A percentile compares a stretch with the other conserved stretches of the same genome.
phyloP scores from a whole-genome alignment of 805 yeast genomes.

The Starmerella geochares region DNA sequence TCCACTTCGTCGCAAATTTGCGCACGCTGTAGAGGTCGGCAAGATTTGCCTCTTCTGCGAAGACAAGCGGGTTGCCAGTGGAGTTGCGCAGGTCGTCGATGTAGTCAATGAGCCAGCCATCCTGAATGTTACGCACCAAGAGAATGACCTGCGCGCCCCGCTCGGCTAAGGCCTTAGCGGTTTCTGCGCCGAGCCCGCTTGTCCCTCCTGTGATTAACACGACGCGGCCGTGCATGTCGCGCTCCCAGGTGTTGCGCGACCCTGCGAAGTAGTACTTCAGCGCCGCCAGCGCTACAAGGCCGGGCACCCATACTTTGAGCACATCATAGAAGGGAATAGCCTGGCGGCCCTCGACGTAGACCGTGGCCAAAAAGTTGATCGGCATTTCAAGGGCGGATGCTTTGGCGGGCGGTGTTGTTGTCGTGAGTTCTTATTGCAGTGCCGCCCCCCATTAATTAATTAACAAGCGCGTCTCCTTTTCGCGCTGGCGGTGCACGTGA shows the following conservation, averaged over 20 bases:
- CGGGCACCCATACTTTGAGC: slow-evolving; percentile 46
- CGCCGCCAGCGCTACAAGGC: slow-evolving; percentile 37
- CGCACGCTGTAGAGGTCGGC: slow-evolving; percentile 64
- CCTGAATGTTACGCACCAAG: slow-evolving; percentile 51
- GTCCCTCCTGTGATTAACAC: slow-evolving; percentile 67
- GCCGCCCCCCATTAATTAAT: neutral
- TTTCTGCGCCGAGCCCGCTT: slow-evolving; percentile 73
- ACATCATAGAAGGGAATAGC: slow-evolving; percentile 64
- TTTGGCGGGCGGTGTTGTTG: neutral
- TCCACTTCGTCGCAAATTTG: slow-evolving; percentile 87
- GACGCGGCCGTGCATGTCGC: slow-evolving; percentile 85
- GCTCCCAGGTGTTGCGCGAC: slow-evolving; percentile 74
- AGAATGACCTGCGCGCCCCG: slow-evolving; percentile 81
- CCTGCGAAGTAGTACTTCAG: slow-evolving; percentile 73
- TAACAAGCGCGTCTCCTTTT: neutral
- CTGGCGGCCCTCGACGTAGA: slow-evolving; percentile 60
- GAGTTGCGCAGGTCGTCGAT: slow-evolving; percentile 63
- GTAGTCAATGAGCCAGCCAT: slow-evolving; percentile 70
- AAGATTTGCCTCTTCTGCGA: slow-evolving; percentile 85
- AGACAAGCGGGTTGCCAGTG: slow-evolving; percentile 64
- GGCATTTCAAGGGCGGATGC: slow-evolving; percentile 56
- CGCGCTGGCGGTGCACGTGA: neutral
- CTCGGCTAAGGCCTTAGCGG: slow-evolving; percentile 61
- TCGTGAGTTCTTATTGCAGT: neutral
- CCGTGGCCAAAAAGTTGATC: slow-evolving; percentile 62